A percentile compares a stretch with the other conserved stretches of the same genome.
Evolutionary conservation across 192 early-diverging fungal genomes (phyloP).

Genomic region (Dispira simplex): DNA sequence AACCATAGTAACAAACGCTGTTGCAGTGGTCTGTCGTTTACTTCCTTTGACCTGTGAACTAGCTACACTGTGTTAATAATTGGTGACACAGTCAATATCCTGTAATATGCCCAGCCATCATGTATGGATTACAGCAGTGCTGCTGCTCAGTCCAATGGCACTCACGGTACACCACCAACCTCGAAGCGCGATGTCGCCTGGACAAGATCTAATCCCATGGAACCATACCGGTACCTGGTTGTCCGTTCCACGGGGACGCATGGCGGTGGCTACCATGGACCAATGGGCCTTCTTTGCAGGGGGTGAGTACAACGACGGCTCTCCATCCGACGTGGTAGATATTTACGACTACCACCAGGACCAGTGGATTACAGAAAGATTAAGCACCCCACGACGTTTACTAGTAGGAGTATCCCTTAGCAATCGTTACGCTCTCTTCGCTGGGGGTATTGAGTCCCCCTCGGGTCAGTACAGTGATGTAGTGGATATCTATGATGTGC

Average conservation of each 20-base stretch:
- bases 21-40: too few species aligned
- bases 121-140: too few species aligned
- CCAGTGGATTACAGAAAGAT: conserved; percentile 19
- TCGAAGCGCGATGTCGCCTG: too few species aligned
- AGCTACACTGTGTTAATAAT: too few species aligned
- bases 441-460: conserved; percentile 22
- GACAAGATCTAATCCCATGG: conserved; percentile 13
- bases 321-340: conserved; percentile 23
- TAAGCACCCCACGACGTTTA: conserved; percentile 19
- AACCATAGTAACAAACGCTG: too few species aligned
- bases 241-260: conserved; percentile 18
- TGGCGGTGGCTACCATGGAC: conserved; percentile 20
- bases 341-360: conserved; percentile 20
- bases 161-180: too few species aligned
- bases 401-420: conserved; percentile 23
- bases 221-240: conserved; percentile 20
- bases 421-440: conserved; percentile 26
- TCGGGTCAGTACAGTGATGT: conserved; percentile 18
- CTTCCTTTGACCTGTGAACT: too few species aligned
- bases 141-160: too few species aligned
- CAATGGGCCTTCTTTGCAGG: conserved; percentile 27
- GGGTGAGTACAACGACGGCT: conserved; percentile 20
- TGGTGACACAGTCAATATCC: too few species aligned
- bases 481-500: conserved; percentile 27
- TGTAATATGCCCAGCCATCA: too few species aligned